These are phyloP conservation scores for Citeromyces matritensis DNA, from an alignment of 805 yeast species.

Conservation along the genomic window DNA sequence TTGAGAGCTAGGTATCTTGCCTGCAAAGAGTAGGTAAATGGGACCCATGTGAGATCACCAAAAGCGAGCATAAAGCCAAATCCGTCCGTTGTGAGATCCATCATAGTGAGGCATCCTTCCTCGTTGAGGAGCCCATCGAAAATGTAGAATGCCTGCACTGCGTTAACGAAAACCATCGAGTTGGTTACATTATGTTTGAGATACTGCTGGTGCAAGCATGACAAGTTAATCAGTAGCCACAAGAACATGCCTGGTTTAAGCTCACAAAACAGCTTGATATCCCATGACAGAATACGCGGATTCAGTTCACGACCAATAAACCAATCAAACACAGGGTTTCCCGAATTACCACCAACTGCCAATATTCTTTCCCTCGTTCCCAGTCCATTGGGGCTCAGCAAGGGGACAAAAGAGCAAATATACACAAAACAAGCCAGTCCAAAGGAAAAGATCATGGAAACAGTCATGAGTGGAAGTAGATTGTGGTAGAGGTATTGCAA, in stretches of 20 bases:
- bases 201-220: conserved; percentile 76
- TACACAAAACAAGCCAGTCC: conserved; percentile 52
- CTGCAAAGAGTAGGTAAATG: conserved; percentile 82
- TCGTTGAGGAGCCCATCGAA: conserved; percentile 89
- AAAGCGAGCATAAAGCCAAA: conserved; percentile 93
- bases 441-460: conserved; percentile 50
- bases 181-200: conserved; percentile 36
- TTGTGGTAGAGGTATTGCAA: conserved; percentile 61
- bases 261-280: conserved; percentile 85
- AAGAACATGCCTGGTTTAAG: conserved; percentile 86
- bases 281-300: conserved; percentile 77
- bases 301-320: conserved; percentile 93
- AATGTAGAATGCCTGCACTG: conserved; percentile 68
- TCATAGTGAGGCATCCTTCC: conserved; percentile 82
- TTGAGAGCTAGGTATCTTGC: conserved; percentile 64
- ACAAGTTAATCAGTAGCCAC: conserved; percentile 67
- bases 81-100: conserved; percentile 93
- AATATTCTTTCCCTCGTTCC: conserved; percentile 55
- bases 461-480: conserved; percentile 46
- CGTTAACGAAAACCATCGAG: conserved; percentile 54
- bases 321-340: conserved; percentile 73
- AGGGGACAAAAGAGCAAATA: conserved; percentile 49
- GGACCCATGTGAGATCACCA: conserved; percentile 88
- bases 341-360: conserved; percentile 80
- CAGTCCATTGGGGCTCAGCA: conserved; percentile 29